Evolutionary conservation across 768 basidiomycete species (phyloP).

Genomic region (Psilocybe tampanensis): DNA sequence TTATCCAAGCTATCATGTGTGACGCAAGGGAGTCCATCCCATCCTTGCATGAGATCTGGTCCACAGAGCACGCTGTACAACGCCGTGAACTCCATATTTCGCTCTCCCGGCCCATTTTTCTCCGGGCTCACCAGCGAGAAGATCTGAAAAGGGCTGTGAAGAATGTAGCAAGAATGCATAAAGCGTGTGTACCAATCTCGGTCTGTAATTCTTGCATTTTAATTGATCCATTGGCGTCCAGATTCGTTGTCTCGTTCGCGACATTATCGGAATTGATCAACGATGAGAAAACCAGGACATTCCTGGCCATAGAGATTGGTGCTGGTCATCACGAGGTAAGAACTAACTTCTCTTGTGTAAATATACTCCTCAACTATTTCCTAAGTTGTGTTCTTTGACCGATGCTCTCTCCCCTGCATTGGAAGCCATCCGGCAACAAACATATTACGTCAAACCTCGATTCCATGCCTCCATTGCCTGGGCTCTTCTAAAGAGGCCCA

Average conservation of each 20-base stretch:
- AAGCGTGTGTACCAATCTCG: slow-evolving; percentile 41
- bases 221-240: slow-evolving; percentile 27
- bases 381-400: slow-evolving; percentile 62
- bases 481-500: slow-evolving; percentile 59
- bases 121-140: slow-evolving; percentile 79
- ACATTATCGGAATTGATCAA: slow-evolving; percentile 71
- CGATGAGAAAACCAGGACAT: slow-evolving; percentile 80
- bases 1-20: slow-evolving; percentile 47
- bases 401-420: slow-evolving; percentile 62
- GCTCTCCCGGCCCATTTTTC: slow-evolving; percentile 77
- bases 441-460: slow-evolving; percentile 78
- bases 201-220: not conserved
- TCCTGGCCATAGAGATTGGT: slow-evolving; percentile 81
- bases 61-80: slow-evolving; percentile 16
- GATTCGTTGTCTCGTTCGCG: slow-evolving; percentile 76
- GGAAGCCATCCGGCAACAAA: slow-evolving; percentile 64
- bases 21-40: slow-evolving; percentile 49
- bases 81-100: slow-evolving; percentile 76
- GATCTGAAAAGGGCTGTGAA: slow-evolving; percentile 68
- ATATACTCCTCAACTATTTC: slow-evolving; percentile 7
- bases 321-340: slow-evolving; percentile 79
- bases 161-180: slow-evolving; percentile 44
- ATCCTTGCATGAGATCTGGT: slow-evolving; percentile 43
- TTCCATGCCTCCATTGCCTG: slow-evolving; percentile 93
- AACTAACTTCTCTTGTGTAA: slow-evolving; percentile 1